Evolutionary conservation across 768 basidiomycete genomes (phyloP).

Genomic region (Agaricus sinodeliciosus): DNA sequence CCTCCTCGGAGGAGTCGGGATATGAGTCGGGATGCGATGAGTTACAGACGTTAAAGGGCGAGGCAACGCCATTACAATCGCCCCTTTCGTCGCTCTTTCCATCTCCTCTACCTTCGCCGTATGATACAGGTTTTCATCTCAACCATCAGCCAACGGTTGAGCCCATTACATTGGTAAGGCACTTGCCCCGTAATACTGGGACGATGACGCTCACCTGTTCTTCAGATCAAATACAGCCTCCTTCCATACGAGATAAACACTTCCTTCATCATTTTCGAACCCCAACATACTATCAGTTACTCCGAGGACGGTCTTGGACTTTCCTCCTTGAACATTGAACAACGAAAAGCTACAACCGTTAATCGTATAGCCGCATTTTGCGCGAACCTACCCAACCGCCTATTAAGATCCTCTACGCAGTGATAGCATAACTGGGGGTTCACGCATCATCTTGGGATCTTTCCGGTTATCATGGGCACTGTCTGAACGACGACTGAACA

Average conservation of each 20-base stretch:
- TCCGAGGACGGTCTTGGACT: constrained; percentile 18
- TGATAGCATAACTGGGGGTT: neutral
- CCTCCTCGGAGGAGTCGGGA: constrained; percentile 10
- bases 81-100: constrained; percentile 4
- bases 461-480: neutral
- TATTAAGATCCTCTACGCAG: constrained; percentile 6
- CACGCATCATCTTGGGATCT: neutral
- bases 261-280: constrained; percentile 15
- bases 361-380: constrained; percentile 19
- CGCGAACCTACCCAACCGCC: constrained; percentile 17
- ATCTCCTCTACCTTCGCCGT: constrained; percentile 4
- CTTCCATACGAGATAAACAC: constrained; percentile 13
- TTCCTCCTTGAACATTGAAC: constrained; percentile 13
- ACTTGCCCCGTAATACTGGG: neutral
- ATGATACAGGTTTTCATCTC: constrained; percentile 8
- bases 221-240: constrained; percentile 10
- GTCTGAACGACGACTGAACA: too few species aligned
- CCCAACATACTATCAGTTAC: constrained; percentile 13
- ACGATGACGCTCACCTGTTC: neutral
- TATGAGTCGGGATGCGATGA: constrained; percentile 11
- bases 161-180: constrained; percentile 7
- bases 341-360: constrained; percentile 12
- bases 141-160: constrained; percentile 8
- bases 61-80: neutral
- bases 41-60: constrained; percentile 7